Evolutionary conservation across 257 asterid genomes (phyloP), one percentile per base, ranked within the genome.

Genomic region (Echium plantagineum): DNA sequence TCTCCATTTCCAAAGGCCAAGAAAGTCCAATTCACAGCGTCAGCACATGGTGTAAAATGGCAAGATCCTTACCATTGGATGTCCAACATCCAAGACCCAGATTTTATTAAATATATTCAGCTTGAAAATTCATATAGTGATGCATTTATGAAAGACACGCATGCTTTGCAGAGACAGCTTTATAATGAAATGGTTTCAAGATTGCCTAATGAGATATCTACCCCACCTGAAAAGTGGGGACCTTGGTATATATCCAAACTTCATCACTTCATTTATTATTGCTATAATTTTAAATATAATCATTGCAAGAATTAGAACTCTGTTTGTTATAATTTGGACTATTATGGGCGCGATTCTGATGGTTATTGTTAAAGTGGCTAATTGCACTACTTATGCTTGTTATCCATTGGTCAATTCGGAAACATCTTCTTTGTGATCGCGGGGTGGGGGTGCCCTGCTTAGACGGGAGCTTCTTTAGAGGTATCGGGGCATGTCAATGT

Each of bases 151-250:
- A 69, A 77, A 8, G 95, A 82, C 67, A 84, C 95, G 12, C 69
- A 61, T 19, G 70, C 80, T 21, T 22, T 80, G 75, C 95, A 75
- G 72, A 77, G 73, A 57, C 26, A 38, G 22, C 81, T 91, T 59
- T 88, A 75, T 59, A 69, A 75, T 59, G 97, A 88, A 74, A 91
- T 91, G 98, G 72, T 81, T 21, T 71, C 82, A 66, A 72, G 90
- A 80, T 69, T 85, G 80, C 94, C 98, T 52, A 62, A 89, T 75
- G 66, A 63, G 66, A 76, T 91, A 63, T 76, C 78, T 47, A 85
- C 95, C 54, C 85, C 95, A 47, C 90, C 97, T 58, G 94, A 88
- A 63, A 63, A 79, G 35, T 91, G 96, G 95, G 97, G 98, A 5
- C 79, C 85, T 70, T 91, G 98, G 95, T 88, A n/a, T 59, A 75